Evolutionary conservation across 306 rosid species (phyloP), one percentile per base, ranked within the genome.

Genomic region (Lupinus albus): DNA sequence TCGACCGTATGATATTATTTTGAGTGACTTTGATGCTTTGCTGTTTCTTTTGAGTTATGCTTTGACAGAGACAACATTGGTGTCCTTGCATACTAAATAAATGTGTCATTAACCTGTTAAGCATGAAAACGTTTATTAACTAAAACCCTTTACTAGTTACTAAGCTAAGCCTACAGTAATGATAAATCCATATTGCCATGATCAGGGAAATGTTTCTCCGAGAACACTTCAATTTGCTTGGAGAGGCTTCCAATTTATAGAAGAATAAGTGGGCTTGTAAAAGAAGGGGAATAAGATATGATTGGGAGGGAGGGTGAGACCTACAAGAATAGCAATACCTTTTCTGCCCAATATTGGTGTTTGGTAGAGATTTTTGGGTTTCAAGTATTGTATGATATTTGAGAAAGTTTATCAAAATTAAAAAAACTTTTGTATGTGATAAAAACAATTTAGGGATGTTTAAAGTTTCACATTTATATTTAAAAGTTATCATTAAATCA

Each of bases 21-120:
- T 46, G 50, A 33, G 59, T 47, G 72, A 73, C 44, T 44, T 18
- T 1, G 39, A 48, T 45, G 41, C 72, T 73, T 73, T 73, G 33
- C 46, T 69, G 72, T 52, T 64, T 55, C 78, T 63, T 63, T 32
- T 11, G 17, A 65, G 59, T 18, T 74, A 45, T 28, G 41, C 36
- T 35, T 50, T 11, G 49, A 64, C 57, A 30, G 56, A 64, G 13
- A 25, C 30, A 25, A 4, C 0, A 25, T 25, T 64, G 30, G n/a
- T 33, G 42, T 35, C 38, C 46, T 17, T 8, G 55, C 48, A 38
- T 48, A 42, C 69, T 38, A 25, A 50, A 32, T 44, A 61, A 51
- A 21, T 14, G 44, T 13, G 17, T 14, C 45, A 72, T 9, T 36
- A 61, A 38, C 15, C 10, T 39, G 45, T 41, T 32, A 42, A 14